phyloP scores from a whole-genome alignment of 352 stramenopile genomes.

The Globisporangium emineosum region DNA sequence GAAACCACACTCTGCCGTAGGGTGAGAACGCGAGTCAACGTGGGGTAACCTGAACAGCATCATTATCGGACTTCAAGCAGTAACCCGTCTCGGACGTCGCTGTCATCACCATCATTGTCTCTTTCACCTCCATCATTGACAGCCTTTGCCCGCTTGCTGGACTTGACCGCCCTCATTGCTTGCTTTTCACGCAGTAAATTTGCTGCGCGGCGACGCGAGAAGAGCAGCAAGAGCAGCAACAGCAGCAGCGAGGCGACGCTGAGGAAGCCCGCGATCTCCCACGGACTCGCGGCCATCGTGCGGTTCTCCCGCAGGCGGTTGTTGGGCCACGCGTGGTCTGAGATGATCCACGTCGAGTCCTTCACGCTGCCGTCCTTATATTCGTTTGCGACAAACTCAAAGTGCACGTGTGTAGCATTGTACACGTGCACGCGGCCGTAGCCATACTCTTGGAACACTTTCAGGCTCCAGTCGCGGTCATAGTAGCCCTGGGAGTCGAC shows the following conservation, averaged over 20 bases:
- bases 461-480: conserved; percentile 12
- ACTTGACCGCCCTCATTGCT: neutral
- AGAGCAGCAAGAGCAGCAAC: conserved; percentile 7
- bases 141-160: neutral
- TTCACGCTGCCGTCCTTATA: conserved; percentile 15
- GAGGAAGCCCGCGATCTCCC: conserved; percentile 7
- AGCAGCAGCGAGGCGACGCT: neutral
- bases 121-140: neutral
- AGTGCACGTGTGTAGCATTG: conserved; percentile 48
- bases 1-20: no score
- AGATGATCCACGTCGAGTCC: conserved; percentile 32
- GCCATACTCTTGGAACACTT: conserved; percentile 19
- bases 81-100: neutral
- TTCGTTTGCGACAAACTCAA: conserved; percentile 47
- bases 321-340: conserved; percentile 44
- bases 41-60: no score
- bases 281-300: conserved; percentile 2
- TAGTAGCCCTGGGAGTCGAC: conserved; percentile 40
- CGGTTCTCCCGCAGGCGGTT: conserved; percentile 26
- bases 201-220: conserved; percentile 2
- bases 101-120: neutral
- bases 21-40: no score
- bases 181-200: neutral
- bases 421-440: conserved; percentile 58
- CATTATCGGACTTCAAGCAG: conserved; percentile 1